Base-by-base conservation (phyloP, 352 stramenopile genomes). In the Pythium vanterpoolii region DNA sequence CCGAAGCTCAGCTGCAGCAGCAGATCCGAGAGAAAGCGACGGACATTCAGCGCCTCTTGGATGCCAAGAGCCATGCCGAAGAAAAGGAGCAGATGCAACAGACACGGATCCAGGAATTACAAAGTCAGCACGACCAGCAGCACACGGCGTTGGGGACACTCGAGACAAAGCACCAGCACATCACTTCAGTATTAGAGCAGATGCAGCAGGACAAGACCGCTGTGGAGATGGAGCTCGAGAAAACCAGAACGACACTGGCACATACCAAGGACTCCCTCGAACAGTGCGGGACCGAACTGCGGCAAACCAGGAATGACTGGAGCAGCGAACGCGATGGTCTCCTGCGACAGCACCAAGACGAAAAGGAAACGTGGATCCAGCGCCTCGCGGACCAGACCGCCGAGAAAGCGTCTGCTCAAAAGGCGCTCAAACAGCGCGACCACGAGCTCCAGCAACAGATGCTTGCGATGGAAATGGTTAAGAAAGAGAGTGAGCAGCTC, bases 331-430 rank as follows among this genome's bases (percentile, higher is more conserved):
- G 86, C 4, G 70, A 83, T 3, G 26, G 40, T 9, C 48, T 80
- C 47, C 77, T 72, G 9, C 47, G 10, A 4, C 60, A 56, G 0
- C 70, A 88, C 19, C 74, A 81, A 23, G 31, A 52, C 9, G 73
- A 91, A 23, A 77, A 73, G 30, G 84, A 90, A 53, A 56, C 69
- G 21, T 89, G 73, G 77, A 90, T 91, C 46, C 68, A 79, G 34
- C 76, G 76, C 16, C 56, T 84, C 24, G 80, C 78, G 5, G 82
- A 90, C 21, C 76, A 86, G 44, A 73, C 76, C 5, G 74, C 80
- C 2, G 79, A 90, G 36, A 83, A 79, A 46, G 66, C 73, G 19
- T 62, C 72, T 8, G 30, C 84, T 0, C 79, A 87, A 30, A 85
- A 79, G 27, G 69, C 80, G 13, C 54, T 91, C 23, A 86, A 84